phyloP scores from a whole-genome alignment of 208 protist species.

The Trypanosoma rangeli region DNA sequence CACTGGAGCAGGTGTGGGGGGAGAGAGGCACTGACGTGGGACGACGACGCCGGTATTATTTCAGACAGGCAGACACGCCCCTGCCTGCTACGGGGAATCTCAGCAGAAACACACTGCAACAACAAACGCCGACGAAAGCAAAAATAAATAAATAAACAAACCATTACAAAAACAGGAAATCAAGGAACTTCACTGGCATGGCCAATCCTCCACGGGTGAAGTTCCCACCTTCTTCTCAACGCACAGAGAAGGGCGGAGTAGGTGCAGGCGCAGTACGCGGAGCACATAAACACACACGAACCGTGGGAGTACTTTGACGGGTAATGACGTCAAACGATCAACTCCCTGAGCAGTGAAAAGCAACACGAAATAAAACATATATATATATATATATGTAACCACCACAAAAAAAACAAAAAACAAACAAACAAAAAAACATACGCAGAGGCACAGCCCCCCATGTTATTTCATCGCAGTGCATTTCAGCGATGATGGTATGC shows the following conservation, averaged over 20 bases:
- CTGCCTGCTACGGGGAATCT: too few relatives aligned
- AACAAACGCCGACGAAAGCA: slow-evolving; percentile 1
- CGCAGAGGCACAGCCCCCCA: background rate
- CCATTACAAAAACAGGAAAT: too few relatives aligned
- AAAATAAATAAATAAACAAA: background rate
- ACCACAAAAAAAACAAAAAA: slow-evolving; percentile 2
- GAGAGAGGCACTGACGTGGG: too few relatives aligned
- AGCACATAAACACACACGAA: background rate
- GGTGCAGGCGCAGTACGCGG: background rate
- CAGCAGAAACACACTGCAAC: background rate
- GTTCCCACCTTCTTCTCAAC: background rate
- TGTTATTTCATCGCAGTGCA: background rate
- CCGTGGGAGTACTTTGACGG: too few relatives aligned
- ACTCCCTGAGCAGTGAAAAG: slow-evolving; percentile 15
- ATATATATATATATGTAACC: too few relatives aligned
- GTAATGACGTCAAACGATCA: background rate
- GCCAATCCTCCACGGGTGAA: too few relatives aligned
- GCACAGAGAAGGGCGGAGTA: background rate
- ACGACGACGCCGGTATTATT: too few relatives aligned
- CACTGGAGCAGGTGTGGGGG: too few relatives aligned
- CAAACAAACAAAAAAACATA: background rate
- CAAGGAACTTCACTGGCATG: too few relatives aligned
- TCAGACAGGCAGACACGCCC: too few relatives aligned
- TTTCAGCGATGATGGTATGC: background rate
- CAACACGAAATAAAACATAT: slow-evolving; percentile 15